phyloP scores from a whole-genome alignment of 352 stramenopile species.

The Phytopythium delawarense region DNA sequence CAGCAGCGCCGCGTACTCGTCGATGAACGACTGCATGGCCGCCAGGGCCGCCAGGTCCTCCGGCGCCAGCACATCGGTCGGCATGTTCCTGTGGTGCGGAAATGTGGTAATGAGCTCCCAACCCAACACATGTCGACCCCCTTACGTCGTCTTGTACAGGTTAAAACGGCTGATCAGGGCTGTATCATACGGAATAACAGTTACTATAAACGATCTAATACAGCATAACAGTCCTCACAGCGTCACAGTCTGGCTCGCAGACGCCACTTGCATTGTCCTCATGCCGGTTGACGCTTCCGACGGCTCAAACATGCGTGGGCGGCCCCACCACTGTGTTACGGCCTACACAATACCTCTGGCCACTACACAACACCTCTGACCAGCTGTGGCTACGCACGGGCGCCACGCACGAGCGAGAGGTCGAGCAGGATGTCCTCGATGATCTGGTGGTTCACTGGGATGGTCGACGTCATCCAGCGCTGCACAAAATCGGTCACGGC shows the following conservation, averaged over 20 bases:
- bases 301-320: too few relatives aligned
- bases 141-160: too few relatives aligned
- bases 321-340: background rate
- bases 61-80: background rate
- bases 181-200: too few relatives aligned
- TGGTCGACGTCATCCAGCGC: conserved; percentile 24
- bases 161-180: too few relatives aligned
- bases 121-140: too few relatives aligned
- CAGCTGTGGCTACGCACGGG: background rate
- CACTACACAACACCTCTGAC: too few relatives aligned
- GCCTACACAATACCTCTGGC: background rate
- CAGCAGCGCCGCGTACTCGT: conserved; percentile 2
- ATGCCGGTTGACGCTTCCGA: too few relatives aligned
- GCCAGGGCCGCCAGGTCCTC: background rate
- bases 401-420: conserved; percentile 7
- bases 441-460: conserved; percentile 38
- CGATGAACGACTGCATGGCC: conserved; percentile 5
- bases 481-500: conserved; percentile 38
- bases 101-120: too few relatives aligned
- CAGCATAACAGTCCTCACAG: too few relatives aligned
- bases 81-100: background rate
- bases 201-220: too few relatives aligned
- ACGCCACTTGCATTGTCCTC: too few relatives aligned
- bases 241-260: too few relatives aligned
- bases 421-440: conserved; percentile 47